Base-by-base conservation (phyloP, 2,329 filamentous ascomycete genomes). In the Aureobasidium sp. region DNA sequence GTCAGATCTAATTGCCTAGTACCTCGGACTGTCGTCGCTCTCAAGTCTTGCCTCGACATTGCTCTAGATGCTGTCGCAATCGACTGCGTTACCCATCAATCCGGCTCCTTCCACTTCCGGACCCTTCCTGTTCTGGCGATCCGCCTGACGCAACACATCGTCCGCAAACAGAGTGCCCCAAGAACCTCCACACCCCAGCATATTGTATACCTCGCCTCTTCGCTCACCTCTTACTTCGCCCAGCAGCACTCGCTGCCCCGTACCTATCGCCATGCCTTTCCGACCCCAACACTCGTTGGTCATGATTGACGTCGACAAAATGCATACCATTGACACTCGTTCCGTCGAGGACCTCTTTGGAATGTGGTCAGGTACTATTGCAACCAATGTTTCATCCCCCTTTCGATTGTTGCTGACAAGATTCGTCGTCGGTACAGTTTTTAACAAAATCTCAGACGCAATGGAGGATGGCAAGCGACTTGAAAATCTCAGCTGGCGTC, bases 401-500 rank as follows among this genome's bases (percentile, higher is more conserved):
- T 42, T 30, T 57, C n/a, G 29, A 45, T 45, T 59, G 34, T 45
- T 32, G 57, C 58, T 63, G 58, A 59, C 50, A 60, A 54, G 29
- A 62, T 52, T 42, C 29, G 37, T 5, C 47, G 57, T 67, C 65
- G 62, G 62, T 52, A 25, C 54, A 64, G 62, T 97, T 64, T 97
- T 97, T 73, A 93, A 91, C 57, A 90, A 91, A 77, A 96, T 93
- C 76, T 91, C 91, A 72, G 90, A 94, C 71, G 94, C 92, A 58
- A 88, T 97, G 73, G 90, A 96, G 73, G 89, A 97, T 76, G 94
- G 94, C 62, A 86, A 90, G 72, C 83, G 94, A 71, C 81, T 97
- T 72, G 94, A 97, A 75, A 97, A 99, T 78, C 81, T 99, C 65
- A 95, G 89, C 73, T 97, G 94, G 94, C 83, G 94, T 69, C 79